Percentiles rank a stretch among this genome's conserved stretches.
phyloP scores from a whole-genome alignment of 768 basidiomycete species.

The Panus rudis region DNA sequence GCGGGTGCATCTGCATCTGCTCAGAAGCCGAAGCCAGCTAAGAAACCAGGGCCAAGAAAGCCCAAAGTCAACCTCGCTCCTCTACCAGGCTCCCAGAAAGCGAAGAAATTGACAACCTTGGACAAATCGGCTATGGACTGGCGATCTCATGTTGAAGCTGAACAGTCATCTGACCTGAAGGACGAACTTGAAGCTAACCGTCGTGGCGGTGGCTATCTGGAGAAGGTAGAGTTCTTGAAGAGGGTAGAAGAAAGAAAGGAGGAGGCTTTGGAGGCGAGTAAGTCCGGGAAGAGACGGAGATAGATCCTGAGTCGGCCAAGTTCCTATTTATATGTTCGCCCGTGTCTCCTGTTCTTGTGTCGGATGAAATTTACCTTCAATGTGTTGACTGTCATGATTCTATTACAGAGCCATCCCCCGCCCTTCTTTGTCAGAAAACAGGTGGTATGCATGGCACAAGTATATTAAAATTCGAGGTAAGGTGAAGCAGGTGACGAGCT shows the following conservation, averaged over 20 bases:
- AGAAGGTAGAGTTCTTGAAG: slow-evolving; percentile 77
- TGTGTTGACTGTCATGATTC: too few species aligned
- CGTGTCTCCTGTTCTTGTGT: too few species aligned
- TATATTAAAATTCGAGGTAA: too few species aligned
- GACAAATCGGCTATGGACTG: slow-evolving; percentile 89
- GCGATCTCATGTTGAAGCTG: slow-evolving; percentile 52
- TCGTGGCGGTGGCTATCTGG: slow-evolving; percentile 72
- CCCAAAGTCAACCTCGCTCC: slow-evolving; percentile 49
- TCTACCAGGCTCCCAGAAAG: slow-evolving; percentile 46
- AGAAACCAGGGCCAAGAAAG: slow-evolving; percentile 61
- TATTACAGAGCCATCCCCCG: too few species aligned
- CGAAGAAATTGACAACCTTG: slow-evolving; percentile 75
- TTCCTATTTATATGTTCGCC: too few species aligned
- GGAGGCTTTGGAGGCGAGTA: slow-evolving; percentile 50
- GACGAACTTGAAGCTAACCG: slow-evolving; percentile 74
- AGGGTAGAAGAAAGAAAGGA: slow-evolving; percentile 71
- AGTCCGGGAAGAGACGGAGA: slow-evolving; percentile 43
- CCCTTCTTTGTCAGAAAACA: too few species aligned
- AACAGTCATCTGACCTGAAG: slow-evolving; percentile 33
- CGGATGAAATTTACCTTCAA: too few species aligned
- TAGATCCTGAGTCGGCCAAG: too few species aligned
- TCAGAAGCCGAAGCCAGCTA: slow-evolving; percentile 20
- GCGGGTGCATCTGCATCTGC: too few species aligned
- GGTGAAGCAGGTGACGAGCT: too few species aligned
- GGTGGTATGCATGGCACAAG: too few species aligned